Conservation (phyloP, 352 stramenopile genomes). For the Aphanomyces astaci region DNA sequence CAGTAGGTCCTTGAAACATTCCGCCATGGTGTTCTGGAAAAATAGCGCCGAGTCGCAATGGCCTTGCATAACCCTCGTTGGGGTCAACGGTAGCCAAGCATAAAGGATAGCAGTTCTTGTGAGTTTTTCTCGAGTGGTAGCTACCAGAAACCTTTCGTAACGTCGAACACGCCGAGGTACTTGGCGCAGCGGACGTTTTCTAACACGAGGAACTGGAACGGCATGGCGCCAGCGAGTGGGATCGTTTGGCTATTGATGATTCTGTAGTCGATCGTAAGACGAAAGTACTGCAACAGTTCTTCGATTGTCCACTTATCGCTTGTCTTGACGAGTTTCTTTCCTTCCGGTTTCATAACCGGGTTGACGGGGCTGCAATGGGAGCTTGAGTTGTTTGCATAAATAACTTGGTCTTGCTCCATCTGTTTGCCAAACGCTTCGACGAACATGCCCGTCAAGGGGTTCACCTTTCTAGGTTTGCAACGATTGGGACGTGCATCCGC, state of each 20-base stretch:
- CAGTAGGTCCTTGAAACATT: neutral
- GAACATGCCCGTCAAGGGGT: no score
- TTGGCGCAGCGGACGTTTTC: neutral
- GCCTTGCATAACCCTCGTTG: neutral
- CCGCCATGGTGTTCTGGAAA: neutral
- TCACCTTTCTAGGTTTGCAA: no score
- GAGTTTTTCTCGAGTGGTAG: neutral
- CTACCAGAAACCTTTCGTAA: conserved; percentile 1
- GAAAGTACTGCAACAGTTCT: neutral
- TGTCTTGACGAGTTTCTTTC: no score
- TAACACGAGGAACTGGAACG: neutral
- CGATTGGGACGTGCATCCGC: no score
- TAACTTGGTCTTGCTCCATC: no score
- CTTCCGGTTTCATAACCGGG: no score
- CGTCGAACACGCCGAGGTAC: neutral
- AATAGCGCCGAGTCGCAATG: neutral
- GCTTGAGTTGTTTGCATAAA: no score
- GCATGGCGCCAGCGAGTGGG: neutral
- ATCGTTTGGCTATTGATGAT: no score
- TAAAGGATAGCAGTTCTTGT: neutral
- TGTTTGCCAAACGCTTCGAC: no score
- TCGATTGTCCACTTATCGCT: conserved; percentile 21
- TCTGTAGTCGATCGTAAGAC: neutral
- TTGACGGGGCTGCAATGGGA: no score
- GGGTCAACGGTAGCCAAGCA: neutral